Conservation (phyloP, 345 rosid genomes). For the Brassica rapa region DNA sequence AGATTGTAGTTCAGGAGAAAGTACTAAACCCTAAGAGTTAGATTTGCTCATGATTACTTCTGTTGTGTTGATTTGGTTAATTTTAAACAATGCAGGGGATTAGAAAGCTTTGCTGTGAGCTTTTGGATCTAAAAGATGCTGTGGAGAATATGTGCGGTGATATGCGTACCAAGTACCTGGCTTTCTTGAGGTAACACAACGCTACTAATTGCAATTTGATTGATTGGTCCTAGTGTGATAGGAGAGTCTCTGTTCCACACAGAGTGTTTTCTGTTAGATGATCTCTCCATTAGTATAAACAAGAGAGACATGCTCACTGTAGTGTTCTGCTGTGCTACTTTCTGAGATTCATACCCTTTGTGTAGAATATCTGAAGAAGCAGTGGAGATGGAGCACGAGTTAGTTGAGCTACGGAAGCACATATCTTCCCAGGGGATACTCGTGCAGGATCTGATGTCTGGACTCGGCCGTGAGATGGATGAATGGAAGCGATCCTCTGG, state of each 20-base stretch:
- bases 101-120: constrained; percentile 91
- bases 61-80: constrained; percentile 3
- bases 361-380: constrained; percentile 93
- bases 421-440: constrained; percentile 84
- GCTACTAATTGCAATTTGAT: background rate
- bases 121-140: constrained; percentile 94
- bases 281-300: no score
- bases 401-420: constrained; percentile 78
- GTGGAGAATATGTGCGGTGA: constrained; percentile 88
- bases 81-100: constrained; percentile 63
- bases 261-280: background rate
- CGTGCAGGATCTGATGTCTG: constrained; percentile 86
- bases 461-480: constrained; percentile 71
- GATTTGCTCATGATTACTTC: background rate
- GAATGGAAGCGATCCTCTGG: constrained; percentile 58
- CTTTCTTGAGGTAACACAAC: constrained; percentile 79
- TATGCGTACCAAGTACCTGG: constrained; percentile 71
- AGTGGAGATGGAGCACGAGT: constrained; percentile 90
- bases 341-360: background rate
- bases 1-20: background rate
- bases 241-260: background rate
- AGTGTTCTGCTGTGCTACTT: no score
- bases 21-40: no score
- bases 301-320: no score
- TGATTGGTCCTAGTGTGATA: background rate